Percentiles rank a stretch among this genome's conserved stretches.
phyloP scores from a whole-genome alignment of 1,284 basidiomycete species.

The Ustilago esculenta region DNA sequence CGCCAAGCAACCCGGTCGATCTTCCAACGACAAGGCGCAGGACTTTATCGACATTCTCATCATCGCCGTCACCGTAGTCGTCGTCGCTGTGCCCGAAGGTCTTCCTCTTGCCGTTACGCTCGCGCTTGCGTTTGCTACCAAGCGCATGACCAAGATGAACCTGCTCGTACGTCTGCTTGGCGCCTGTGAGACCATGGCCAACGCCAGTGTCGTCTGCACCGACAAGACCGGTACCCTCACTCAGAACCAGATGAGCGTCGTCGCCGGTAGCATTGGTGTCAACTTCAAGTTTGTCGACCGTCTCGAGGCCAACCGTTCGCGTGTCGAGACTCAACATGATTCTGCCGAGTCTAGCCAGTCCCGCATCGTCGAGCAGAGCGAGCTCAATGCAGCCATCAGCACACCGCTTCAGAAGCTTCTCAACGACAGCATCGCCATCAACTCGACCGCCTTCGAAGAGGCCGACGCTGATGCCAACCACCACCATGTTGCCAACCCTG shows the following conservation, averaged over 20 bases:
- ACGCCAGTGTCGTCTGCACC: slow-evolving; percentile 93
- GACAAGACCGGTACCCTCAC: slow-evolving; percentile 89
- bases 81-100: slow-evolving; percentile 97
- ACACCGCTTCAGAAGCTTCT: slow-evolving; percentile 76
- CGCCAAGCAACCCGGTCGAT: slow-evolving; percentile 70
- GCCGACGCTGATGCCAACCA: slow-evolving; percentile 69
- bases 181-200: slow-evolving; percentile 98
- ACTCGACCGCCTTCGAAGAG: slow-evolving; percentile 86
- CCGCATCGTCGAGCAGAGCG: slow-evolving; percentile 84
- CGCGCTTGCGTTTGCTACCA: slow-evolving; percentile 94
- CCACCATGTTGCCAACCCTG: slow-evolving; percentile 16
- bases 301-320: slow-evolving; percentile 78
- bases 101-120: slow-evolving; percentile 95
- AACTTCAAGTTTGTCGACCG: slow-evolving; percentile 89
- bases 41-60: slow-evolving; percentile 93
- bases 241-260: slow-evolving; percentile 93
- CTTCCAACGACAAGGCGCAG: slow-evolving; percentile 84
- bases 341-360: slow-evolving; percentile 70
- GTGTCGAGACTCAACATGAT: slow-evolving; percentile 76
- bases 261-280: slow-evolving; percentile 91
- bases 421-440: slow-evolving; percentile 87
- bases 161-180: slow-evolving; percentile 93
- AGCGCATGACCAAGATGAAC: slow-evolving; percentile 93
- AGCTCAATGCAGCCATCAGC: slow-evolving; percentile 71
- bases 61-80: slow-evolving; percentile 91